phyloP scores from a whole-genome alignment of 1,284 basidiomycete species.

The Ustilago loliicola region DNA sequence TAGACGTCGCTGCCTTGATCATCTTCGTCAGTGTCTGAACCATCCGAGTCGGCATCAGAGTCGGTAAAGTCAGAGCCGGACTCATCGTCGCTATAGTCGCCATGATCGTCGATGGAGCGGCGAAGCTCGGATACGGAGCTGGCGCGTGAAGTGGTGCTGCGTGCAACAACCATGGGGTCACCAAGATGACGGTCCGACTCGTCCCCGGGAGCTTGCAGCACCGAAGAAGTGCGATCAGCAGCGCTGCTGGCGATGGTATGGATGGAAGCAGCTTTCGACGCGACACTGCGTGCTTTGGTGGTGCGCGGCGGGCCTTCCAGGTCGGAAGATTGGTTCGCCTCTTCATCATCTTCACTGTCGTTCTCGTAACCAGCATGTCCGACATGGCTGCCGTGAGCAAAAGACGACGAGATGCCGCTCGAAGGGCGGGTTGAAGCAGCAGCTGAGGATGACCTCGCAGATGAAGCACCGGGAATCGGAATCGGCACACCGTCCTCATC shows the following conservation, averaged over 20 bases:
- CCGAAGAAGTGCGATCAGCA: slow-evolving; percentile 69
- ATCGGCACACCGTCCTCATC: slow-evolving; percentile 70
- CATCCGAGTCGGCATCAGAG: slow-evolving; percentile 35
- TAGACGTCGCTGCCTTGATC: slow-evolving; percentile 27
- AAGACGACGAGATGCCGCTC: slow-evolving; percentile 42
- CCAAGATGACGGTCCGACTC: slow-evolving; percentile 57
- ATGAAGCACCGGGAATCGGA: slow-evolving; percentile 43
- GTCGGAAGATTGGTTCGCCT: slow-evolving; percentile 59
- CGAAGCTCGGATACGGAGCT: slow-evolving; percentile 49
- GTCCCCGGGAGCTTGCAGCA: slow-evolving; percentile 48
- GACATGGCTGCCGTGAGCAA: slow-evolving; percentile 71
- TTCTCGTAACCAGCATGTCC: slow-evolving; percentile 69
- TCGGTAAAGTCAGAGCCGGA: slow-evolving; percentile 55
- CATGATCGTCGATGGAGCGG: slow-evolving; percentile 59
- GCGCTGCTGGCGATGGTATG: slow-evolving; percentile 19
- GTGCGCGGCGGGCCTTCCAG: slow-evolving; percentile 34
- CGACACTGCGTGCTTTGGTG: slow-evolving; percentile 61
- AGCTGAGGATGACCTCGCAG: slow-evolving; percentile 33
- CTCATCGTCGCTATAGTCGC: slow-evolving; percentile 41
- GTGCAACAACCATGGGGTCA: slow-evolving; percentile 52
- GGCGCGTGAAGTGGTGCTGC: slow-evolving; percentile 46
- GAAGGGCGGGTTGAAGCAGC: slow-evolving; percentile 54
- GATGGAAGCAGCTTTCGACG: slow-evolving; percentile 57
- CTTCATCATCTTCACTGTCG: slow-evolving; percentile 67
- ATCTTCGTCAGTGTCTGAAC: slow-evolving; percentile 40